Evolutionary conservation across 805 yeast species (phyloP).

Genomic region (Candida sithepensis): DNA sequence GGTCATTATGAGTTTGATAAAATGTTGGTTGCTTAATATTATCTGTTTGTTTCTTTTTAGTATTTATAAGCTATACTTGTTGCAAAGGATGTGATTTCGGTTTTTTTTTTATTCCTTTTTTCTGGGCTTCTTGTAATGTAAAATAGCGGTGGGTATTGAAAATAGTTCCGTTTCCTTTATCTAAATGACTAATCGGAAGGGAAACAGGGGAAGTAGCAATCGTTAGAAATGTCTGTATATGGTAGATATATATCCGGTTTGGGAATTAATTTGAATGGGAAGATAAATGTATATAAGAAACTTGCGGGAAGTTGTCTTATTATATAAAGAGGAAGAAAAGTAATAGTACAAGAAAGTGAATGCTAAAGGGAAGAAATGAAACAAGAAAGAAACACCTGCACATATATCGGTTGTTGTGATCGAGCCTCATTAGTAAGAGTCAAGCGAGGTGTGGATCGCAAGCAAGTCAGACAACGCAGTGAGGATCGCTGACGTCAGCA

Average conservation of each 20-base stretch:
- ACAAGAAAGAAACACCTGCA: not conserved
- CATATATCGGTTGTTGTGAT: not conserved
- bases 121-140: not conserved
- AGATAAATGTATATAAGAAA: not conserved
- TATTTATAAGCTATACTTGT: not conserved
- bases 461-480: not conserved
- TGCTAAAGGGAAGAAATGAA: not conserved
- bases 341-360: not conserved
- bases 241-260: not conserved
- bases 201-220: not conserved
- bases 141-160: not conserved
- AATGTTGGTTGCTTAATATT: too few species aligned
- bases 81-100: not conserved
- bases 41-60: too few species aligned
- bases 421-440: not conserved
- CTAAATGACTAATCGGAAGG: not conserved
- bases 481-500: not conserved
- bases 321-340: not conserved
- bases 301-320: not conserved
- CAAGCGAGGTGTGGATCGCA: not conserved
- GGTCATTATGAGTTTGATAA: constrained; percentile 19
- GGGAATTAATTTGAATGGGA: too few species aligned
- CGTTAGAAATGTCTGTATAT: not conserved
- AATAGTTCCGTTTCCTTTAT: not conserved
- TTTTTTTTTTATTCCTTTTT: not conserved